A percentile compares a stretch with the other conserved stretches of the same genome.
phyloP scores from a whole-genome alignment of 2,329 filamentous ascomycete genomes.

The Cladosporium sp. region DNA sequence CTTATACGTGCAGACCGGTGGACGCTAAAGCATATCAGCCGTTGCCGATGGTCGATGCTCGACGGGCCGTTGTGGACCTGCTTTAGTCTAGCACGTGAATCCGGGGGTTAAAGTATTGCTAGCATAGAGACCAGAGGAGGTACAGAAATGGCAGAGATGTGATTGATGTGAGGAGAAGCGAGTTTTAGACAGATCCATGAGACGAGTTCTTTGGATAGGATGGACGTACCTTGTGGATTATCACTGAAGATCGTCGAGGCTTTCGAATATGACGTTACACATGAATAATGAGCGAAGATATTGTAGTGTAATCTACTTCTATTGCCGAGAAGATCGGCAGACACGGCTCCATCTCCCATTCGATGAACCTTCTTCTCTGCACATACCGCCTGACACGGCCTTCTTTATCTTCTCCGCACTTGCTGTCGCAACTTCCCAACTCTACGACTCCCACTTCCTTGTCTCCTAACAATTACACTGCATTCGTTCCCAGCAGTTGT shows the following conservation, averaged over 20 bases:
- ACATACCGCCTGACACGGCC: background rate
- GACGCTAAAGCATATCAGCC: background rate
- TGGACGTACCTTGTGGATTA: too few relatives aligned
- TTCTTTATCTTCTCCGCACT: background rate
- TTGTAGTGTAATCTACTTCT: background rate
- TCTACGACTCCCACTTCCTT: background rate
- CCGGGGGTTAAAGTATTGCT: background rate
- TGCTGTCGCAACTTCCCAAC: background rate
- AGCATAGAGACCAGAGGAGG: background rate
- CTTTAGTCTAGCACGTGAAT: background rate
- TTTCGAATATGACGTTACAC: background rate
- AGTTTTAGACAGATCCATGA: background rate
- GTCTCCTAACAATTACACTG: background rate
- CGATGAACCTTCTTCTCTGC: background rate
- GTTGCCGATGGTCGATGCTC: constrained; percentile 1
- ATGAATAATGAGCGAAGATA: background rate
- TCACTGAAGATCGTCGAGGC: too few relatives aligned
- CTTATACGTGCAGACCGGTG: too few relatives aligned
- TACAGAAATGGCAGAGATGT: background rate
- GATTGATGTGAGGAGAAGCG: background rate
- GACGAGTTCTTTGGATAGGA: too few relatives aligned
- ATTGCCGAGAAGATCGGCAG: background rate
- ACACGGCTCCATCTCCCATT: background rate
- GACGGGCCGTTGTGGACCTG: background rate
- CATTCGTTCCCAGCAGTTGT: background rate